These are phyloP conservation scores for Scedosporium minutisporum DNA, from an alignment of 2,329 filamentous ascomycete species.

Conservation along the genomic window DNA sequence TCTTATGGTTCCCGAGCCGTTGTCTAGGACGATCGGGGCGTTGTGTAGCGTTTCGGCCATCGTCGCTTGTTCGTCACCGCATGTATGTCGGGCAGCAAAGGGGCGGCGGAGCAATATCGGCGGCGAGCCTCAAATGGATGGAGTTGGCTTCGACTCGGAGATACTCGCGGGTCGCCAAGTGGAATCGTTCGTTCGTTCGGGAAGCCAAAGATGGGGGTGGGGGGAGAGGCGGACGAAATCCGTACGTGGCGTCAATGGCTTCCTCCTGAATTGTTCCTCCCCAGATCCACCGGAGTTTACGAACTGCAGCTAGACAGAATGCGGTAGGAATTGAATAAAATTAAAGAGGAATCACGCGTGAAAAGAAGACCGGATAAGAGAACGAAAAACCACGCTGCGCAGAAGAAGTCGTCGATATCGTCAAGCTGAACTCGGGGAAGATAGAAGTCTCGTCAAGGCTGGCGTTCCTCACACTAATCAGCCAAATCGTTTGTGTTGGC, in stretches of 20 bases:
- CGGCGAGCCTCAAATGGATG: not conserved
- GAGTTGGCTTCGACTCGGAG: not conserved
- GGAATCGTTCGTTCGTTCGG: not conserved
- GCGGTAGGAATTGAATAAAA: not conserved
- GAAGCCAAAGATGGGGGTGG: not conserved
- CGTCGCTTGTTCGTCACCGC: conserved; percentile 6
- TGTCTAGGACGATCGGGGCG: conserved; percentile 96
- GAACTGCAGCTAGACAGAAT: not conserved
- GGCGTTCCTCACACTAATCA: not conserved
- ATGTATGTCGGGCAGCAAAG: not conserved
- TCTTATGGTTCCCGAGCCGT: conserved; percentile 94
- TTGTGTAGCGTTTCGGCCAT: conserved; percentile 73
- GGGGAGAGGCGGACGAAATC: not conserved
- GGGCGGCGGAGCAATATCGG: not conserved
- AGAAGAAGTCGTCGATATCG: not conserved
- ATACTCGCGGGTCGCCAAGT: not conserved
- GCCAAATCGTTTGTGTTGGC: not conserved
- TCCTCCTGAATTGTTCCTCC: not conserved
- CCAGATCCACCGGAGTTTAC: not conserved
- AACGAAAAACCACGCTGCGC: not conserved
- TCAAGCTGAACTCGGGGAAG: not conserved
- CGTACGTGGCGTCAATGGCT: conserved; percentile 1
- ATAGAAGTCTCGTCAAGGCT: not conserved
- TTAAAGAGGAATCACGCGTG: not conserved
- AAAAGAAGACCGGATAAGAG: not conserved